Base-by-base conservation (phyloP, 345 rosid species). In the Ricinus communis region DNA sequence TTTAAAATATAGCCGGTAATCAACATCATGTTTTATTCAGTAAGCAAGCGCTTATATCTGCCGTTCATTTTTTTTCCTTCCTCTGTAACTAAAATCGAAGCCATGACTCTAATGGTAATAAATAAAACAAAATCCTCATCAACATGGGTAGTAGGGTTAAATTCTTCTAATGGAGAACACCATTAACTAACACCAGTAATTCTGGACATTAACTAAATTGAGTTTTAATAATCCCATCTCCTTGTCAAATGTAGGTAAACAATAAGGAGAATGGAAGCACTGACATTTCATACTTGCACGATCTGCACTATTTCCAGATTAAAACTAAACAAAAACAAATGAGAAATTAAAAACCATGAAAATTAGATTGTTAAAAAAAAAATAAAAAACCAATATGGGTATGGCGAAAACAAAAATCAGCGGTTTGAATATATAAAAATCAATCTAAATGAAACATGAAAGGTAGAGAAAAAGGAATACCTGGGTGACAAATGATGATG, bases 401-500 rank as follows among this genome's bases (percentile, higher is more conserved):
- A 38, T 28, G n/a, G 8, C 12, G 8, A 4, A 10, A 11, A 27
- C 60, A 28, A 11, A 30, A 52, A 60, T 2, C 14, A 57, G 1
- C 16, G 40, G 41, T 40, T 54, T 19, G 15, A 40, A 50, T 10
- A n/a, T n/a, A n/a, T n/a, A n/a, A n/a, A n/a, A 9, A 72, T 25
- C 21, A 25, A 51, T 33, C 22, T 9, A 21, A 8, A 55, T 36
- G 9, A 62, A 38, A 71, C 50, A 58, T 15, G 9, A 22, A 12
- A 19, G 12, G 7, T 28, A 25, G 19, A 8, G 12, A 46, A 33
- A 15, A 62, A 74, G 54, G 30, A 14, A 38, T 62, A 74, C 85
- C 79, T 46, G 66, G 27, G 14, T 47, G 70, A 12, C n/a, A 65
- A 69, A 22, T 47, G 70, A 19, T 16, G 69, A 69, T 38, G 60